These are phyloP conservation scores for Camellia sinensis DNA, from an alignment of 148 eudicot genomes.

Conservation along the genomic window DNA sequence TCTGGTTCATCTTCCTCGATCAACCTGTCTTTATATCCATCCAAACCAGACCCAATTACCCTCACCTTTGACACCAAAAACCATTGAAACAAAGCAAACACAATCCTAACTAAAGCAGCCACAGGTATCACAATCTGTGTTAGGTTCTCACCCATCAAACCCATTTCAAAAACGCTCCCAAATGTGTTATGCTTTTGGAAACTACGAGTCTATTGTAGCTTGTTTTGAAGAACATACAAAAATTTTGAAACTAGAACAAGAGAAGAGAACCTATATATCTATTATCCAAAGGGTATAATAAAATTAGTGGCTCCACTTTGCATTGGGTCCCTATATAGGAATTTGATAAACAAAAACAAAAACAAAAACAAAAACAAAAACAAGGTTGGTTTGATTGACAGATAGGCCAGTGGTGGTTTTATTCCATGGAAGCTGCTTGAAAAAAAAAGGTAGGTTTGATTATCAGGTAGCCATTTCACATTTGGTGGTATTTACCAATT, in stretches of 20 bases:
- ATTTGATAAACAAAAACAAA: neutral
- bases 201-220: neutral
- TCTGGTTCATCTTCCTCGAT: conserved; percentile 20
- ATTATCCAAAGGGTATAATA: no score
- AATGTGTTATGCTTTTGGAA: neutral
- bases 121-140: conserved; percentile 16
- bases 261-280: neutral
- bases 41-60: conserved; percentile 14
- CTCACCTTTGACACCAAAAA: conserved; percentile 14
- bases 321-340: neutral
- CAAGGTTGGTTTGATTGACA: conserved; percentile 17
- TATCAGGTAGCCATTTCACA: neutral
- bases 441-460: conserved; percentile 18
- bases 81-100: conserved; percentile 17
- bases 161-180: conserved; percentile 1
- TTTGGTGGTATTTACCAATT: neutral
- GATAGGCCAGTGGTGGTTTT: neutral
- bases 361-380: no score
- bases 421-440: neutral
- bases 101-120: conserved; percentile 12
- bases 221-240: neutral
- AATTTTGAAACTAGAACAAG: neutral
- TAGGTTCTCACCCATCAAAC: conserved; percentile 8
- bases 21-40: conserved; percentile 14
- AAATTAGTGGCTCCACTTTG: neutral